Evolutionary conservation across 2,329 filamentous ascomycete genomes (phyloP).

Genomic region (Nothophaeocryptopus gaeumannii): DNA sequence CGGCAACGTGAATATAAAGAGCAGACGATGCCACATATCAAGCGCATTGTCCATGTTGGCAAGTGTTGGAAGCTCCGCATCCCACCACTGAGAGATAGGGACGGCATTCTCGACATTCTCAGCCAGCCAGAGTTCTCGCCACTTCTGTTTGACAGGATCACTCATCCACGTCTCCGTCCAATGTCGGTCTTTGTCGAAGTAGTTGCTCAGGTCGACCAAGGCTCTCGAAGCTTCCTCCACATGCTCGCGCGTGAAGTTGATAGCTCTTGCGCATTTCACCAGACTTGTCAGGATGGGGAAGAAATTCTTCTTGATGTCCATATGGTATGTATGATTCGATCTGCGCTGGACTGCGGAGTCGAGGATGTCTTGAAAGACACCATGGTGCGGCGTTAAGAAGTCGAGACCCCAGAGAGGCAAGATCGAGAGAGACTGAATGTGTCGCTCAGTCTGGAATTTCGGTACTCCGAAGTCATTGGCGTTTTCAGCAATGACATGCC

Average conservation of each 20-base stretch:
- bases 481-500: constrained; percentile 44
- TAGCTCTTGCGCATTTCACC: constrained; percentile 39
- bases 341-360: constrained; percentile 39
- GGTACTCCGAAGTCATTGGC: constrained; percentile 45
- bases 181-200: constrained; percentile 43
- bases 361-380: constrained; percentile 43
- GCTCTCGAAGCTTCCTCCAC: constrained; percentile 43
- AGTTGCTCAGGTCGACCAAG: constrained; percentile 44
- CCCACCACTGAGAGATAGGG: constrained; percentile 45
- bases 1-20: constrained; percentile 8
- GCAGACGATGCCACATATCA: constrained; percentile 46
- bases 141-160: constrained; percentile 46
- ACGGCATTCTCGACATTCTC: constrained; percentile 44
- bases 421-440: constrained; percentile 43
- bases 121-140: constrained; percentile 47
- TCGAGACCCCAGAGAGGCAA: constrained; percentile 44
- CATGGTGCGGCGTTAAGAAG: constrained; percentile 42
- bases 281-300: constrained; percentile 40
- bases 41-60: constrained; percentile 46
- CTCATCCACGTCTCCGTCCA: constrained; percentile 50
- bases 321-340: constrained; percentile 31
- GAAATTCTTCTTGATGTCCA: constrained; percentile 38
- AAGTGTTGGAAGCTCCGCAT: constrained; percentile 46
- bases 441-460: constrained; percentile 44
- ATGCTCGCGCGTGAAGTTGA: constrained; percentile 38